A percentile compares a stretch with the other conserved stretches of the same genome.
Evolutionary conservation across 805 yeast species (phyloP).

Genomic region (Sugiyamaella floridensis): DNA sequence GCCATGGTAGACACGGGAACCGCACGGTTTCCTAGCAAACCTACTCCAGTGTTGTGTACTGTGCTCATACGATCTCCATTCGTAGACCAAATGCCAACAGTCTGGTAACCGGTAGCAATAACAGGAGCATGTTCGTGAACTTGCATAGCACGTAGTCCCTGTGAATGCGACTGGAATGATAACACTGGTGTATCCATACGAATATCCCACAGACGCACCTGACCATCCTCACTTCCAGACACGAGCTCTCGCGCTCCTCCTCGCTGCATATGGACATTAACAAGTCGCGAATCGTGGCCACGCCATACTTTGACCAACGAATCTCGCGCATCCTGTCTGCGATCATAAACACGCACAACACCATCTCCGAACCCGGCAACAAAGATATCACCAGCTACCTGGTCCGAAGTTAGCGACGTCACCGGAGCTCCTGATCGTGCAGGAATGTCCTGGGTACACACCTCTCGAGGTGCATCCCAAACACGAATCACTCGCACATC

Average conservation of each 20-base stretch:
- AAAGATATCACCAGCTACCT: constrained; percentile 84
- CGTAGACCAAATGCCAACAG: constrained; percentile 77
- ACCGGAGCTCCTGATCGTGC: constrained; percentile 86
- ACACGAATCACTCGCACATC: constrained; percentile 85
- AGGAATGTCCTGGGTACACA: constrained; percentile 80
- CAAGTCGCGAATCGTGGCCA: constrained; percentile 42
- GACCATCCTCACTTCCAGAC: constrained; percentile 73
- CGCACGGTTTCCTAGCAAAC: constrained; percentile 28
- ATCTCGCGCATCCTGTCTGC: constrained; percentile 76
- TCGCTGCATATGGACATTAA: constrained; percentile 88
- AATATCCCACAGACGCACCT: constrained; percentile 86
- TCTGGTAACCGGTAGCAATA: constrained; percentile 78
- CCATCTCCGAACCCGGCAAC: constrained; percentile 93
- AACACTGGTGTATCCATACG: constrained; percentile 60
- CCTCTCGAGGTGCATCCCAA: constrained; percentile 96
- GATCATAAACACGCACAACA: constrained; percentile 79
- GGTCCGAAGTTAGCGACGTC: constrained; percentile 86
- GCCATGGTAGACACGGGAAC: constrained; percentile 58
- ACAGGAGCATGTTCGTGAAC: constrained; percentile 97
- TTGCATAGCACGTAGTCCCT: constrained; percentile 57
- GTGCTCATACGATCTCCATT: constrained; percentile 65
- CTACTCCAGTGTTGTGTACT: constrained; percentile 40
- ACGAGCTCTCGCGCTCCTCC: constrained; percentile 90
- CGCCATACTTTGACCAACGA: constrained; percentile 83
- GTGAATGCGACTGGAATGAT: constrained; percentile 49